A percentile compares a stretch with the other conserved stretches of the same genome.
phyloP scores from a whole-genome alignment of 345 rosid genomes.

The Erysimum cheiranthoides region DNA sequence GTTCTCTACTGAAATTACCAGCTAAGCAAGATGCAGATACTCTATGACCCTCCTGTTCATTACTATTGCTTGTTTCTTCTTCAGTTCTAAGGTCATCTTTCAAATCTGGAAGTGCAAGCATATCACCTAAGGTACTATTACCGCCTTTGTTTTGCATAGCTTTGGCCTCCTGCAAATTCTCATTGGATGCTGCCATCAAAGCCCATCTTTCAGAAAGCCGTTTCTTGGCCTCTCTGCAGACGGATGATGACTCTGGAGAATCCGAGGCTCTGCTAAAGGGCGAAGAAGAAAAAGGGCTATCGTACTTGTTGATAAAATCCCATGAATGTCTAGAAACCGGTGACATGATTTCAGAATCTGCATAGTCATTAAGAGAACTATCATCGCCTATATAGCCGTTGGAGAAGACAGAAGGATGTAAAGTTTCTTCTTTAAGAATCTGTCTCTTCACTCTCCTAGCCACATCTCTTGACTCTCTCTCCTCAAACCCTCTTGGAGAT shows the following conservation, averaged over 20 bases:
- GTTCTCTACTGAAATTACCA: conserved; percentile 53
- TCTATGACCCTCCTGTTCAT: conserved; percentile 49
- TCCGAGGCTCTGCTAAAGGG: conserved; percentile 77
- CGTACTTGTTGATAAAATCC: conserved; percentile 78
- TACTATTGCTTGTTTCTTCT: conserved; percentile 51
- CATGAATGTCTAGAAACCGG: conserved; percentile 84
- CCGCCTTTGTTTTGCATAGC: conserved; percentile 54
- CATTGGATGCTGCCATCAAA: conserved; percentile 64
- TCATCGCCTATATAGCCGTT: conserved; percentile 80
- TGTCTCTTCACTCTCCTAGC: conserved; percentile 56
- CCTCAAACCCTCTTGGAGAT: conserved; percentile 56
- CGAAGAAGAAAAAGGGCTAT: conserved; percentile 68
- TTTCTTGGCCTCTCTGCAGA: conserved; percentile 61
- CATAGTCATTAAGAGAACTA: conserved; percentile 71
- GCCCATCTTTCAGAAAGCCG: conserved; percentile 97
- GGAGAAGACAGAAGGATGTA: conserved; percentile 74
- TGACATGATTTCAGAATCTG: conserved; percentile 82
- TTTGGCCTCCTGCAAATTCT: conserved; percentile 57
- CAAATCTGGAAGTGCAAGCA: conserved; percentile 88
- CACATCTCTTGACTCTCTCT: conserved; percentile 58
- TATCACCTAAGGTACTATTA: conserved; percentile 84
- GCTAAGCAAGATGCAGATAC: conserved; percentile 57
- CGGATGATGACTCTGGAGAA: conserved; percentile 94
- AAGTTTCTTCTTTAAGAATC: conserved; percentile 63
- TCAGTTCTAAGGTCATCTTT: conserved; percentile 49